Evolutionary conservation across 805 yeast genomes (phyloP), one percentile per base, ranked within the genome.

Genomic region (Candida coleopterorum): DNA sequence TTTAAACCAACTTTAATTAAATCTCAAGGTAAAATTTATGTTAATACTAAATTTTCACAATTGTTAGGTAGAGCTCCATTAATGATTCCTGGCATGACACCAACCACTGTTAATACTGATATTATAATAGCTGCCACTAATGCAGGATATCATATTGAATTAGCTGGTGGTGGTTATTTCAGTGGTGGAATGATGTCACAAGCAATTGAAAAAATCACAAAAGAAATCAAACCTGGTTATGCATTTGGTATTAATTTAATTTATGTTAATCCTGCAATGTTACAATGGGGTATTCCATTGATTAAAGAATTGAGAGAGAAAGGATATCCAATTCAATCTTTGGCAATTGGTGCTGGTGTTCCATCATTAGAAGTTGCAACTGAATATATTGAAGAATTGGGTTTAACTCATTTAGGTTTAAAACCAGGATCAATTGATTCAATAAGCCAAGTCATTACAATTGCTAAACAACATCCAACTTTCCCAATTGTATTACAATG

Each of bases 71-170:
- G 88, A 64, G 89, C 98, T 44, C 99, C 98, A 42, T 69, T 93
- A 49, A 82, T 94, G 82, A 93, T 93, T 49, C 96, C 99, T 25
- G 99, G 98, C 70, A 93, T 93, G 99, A 93, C 98, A 27, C 99
- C 99, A 58, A 79, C 95, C 29, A 93, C 98, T 22, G 97, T 89
- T 39, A 82, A 85, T 48, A 93, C 97, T 32, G 89, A 85, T 44
- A 89, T 93, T 53, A 94, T 93, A 40, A 83, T 95, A 43, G 95
- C 96, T 22, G 82, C 97, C 20, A 75, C 89, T 56, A 88, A 89
- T 58, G 88, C 97, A 34, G 99, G 99, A 44, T 93, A 89, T 70
- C 95, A 87, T 58, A 87, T 90, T 54, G 99, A 93, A 71, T 75
- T 93, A 55, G 98, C 95, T 34, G 99, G 99, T 64, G 99, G 99